Base-by-base conservation (phyloP, 352 stramenopile species). In the Peronosclerospora sorghi region DNA sequence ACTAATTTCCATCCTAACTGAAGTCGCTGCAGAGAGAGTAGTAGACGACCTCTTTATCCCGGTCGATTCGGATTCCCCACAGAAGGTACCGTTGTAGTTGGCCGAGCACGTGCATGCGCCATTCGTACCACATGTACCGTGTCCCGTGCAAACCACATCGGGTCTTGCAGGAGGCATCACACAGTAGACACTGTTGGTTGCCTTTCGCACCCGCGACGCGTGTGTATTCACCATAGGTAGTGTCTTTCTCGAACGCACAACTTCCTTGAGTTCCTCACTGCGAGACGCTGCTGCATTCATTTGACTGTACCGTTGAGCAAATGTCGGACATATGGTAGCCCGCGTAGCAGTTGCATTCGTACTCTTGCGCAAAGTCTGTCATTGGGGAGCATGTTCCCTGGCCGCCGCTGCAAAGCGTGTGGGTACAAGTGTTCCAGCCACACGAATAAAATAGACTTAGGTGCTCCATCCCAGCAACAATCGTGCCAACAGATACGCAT, bases 361-460 rank as follows among this genome's bases (percentile, higher is more conserved):
- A 90, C 41, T 82, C 59, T 39, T 79, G 56, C 10, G 66, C 56
- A 28, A 85, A 86, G 26, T 59, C 30, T 15, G 48, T 56, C 30
- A 66, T 66, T 15, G 75, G 77, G 14, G 70, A 62, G 49, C 74
- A 90, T 41, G 74, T 86, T 23, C 78, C 78, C 32, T 87, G 74
- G 18, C 64, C 54, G 18, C 64, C 54, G 29, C 63, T 85, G 59
- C 78, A 90, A 9, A 87, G 66, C 19, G 64, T 67, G 3, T 65
- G 48, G 15, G 40, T 56, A 5, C 46, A 72, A n/a, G 29, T 5
- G 35, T 73, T 69, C 51, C 70, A 78, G 10, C 64, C 64, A 24
- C 78, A 90, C 72, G 64, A 26, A 90, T 76, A 43, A 73, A 87
- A 68, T n/a, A 87, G 83, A 35, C 59, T 82, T 18, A 86, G 58